Conservation (phyloP, 192 early-diverging fungal genomes). For the Backusella sp. region DNA sequence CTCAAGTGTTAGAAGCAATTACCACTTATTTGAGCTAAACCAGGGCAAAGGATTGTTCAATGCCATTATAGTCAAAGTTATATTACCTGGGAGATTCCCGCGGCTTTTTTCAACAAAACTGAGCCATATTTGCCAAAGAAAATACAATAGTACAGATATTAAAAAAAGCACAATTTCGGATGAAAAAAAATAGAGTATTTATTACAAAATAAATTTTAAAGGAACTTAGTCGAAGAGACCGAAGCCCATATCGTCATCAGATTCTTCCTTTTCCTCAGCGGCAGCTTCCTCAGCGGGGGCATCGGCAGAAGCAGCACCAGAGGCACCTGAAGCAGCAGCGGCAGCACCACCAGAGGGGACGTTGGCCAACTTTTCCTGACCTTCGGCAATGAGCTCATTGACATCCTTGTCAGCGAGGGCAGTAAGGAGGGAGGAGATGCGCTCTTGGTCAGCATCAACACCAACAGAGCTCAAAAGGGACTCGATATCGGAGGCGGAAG, state of each 20-base stretch:
- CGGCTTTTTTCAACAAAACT: not conserved
- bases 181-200: not conserved
- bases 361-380: slow-evolving; percentile 87
- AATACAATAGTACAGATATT: not conserved
- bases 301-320: slow-evolving; percentile 50
- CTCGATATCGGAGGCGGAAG: slow-evolving; percentile 78
- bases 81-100: too few species aligned
- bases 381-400: slow-evolving; percentile 88
- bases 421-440: slow-evolving; percentile 72
- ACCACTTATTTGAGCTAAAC: too few species aligned
- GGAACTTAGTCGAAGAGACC: slow-evolving; percentile 94
- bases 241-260: slow-evolving; percentile 92
- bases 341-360: slow-evolving; percentile 91
- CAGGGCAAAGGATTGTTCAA: too few species aligned
- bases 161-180: not conserved
- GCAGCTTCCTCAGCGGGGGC: slow-evolving; percentile 65
- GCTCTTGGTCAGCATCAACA: slow-evolving; percentile 83
- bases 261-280: slow-evolving; percentile 90
- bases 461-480: slow-evolving; percentile 88
- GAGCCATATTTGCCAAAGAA: not conserved
- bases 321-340: slow-evolving; percentile 61
- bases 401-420: slow-evolving; percentile 89
- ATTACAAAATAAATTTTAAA: slow-evolving; percentile 7
- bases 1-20: too few species aligned
- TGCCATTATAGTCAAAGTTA: too few species aligned